Percentiles rank a stretch among this genome's conserved stretches.
Conservation (phyloP, 257 asterid species). For the Nemophila menziesii region DNA sequence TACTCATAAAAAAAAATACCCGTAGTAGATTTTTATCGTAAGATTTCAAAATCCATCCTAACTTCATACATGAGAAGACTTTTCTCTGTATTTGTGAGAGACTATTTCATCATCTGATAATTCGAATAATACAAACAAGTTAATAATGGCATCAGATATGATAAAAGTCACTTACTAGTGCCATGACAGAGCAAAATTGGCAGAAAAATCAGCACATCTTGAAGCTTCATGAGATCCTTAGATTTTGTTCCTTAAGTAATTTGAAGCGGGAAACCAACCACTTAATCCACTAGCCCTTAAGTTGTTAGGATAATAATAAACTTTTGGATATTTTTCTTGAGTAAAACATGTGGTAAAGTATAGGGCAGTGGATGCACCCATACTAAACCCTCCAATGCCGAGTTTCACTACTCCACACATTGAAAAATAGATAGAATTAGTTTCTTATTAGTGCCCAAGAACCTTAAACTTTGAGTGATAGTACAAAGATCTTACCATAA, state of each 20-base stretch:
- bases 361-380: slow-evolving; percentile 92
- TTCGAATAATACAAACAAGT: too few species aligned
- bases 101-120: slow-evolving; percentile 73
- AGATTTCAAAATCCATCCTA: slow-evolving; percentile 66
- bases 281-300: slow-evolving; percentile 79
- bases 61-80: slow-evolving; percentile 55
- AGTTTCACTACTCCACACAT: slow-evolving; percentile 53
- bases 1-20: slow-evolving; percentile 24
- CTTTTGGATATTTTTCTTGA: slow-evolving; percentile 71
- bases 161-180: slow-evolving; percentile 35
- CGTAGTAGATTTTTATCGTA: slow-evolving; percentile 52
- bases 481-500: slow-evolving; percentile 38
- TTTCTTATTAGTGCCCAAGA: background rate
- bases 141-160: background rate
- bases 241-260: slow-evolving; percentile 63
- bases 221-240: slow-evolving; percentile 77
- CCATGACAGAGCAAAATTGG: slow-evolving; percentile 92
- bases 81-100: slow-evolving; percentile 64
- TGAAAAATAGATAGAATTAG: background rate
- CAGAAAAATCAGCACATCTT: slow-evolving; percentile 80
- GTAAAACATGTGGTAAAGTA: slow-evolving; percentile 88
- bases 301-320: slow-evolving; percentile 61
- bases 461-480: too few species aligned
- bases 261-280: slow-evolving; percentile 94
- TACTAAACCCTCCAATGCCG: slow-evolving; percentile 95